Evolutionary conservation across 2,329 filamentous ascomycete species (phyloP).

Genomic region (Hymenoscyphus occultus): DNA sequence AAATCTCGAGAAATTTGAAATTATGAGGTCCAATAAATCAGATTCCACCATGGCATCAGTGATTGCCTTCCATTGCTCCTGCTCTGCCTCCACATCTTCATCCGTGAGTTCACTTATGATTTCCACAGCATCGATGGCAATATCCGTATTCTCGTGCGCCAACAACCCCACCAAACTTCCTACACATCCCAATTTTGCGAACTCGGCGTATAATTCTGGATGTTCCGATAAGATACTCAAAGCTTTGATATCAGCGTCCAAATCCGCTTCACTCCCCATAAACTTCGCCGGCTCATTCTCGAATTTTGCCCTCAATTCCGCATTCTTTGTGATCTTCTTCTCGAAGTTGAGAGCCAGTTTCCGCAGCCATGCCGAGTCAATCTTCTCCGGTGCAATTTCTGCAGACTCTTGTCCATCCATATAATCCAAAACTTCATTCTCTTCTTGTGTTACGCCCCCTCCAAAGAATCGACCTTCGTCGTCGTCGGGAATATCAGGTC

Average conservation of each 20-base stretch:
- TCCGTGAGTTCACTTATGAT: conserved; percentile 89
- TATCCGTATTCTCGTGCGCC: conserved; percentile 95
- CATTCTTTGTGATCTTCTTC: conserved; percentile 86
- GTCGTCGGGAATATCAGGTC: conserved; percentile 61
- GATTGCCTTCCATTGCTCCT: conserved; percentile 76
- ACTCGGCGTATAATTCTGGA: conserved; percentile 76
- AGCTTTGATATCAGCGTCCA: conserved; percentile 83
- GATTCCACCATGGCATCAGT: conserved; percentile 65
- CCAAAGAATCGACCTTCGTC: conserved; percentile 96
- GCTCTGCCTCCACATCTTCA: conserved; percentile 80
- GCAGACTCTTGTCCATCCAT: conserved; percentile 65
- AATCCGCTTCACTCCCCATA: conserved; percentile 80
- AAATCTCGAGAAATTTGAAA: conserved; percentile 75
- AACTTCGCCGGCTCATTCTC: conserved; percentile 79
- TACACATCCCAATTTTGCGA: conserved; percentile 70
- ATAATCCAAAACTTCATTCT: conserved; percentile 82
- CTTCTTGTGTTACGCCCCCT: conserved; percentile 78
- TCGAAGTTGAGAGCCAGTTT: conserved; percentile 81
- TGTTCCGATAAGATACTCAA: conserved; percentile 87
- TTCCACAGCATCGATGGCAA: conserved; percentile 87
- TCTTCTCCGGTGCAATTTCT: conserved; percentile 60
- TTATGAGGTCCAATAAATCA: conserved; percentile 70
- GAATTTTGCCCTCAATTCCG: conserved; percentile 81
- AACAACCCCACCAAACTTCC: conserved; percentile 75
- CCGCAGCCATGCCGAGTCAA: conserved; percentile 80